Conservation (phyloP, 192 early-diverging fungal species). For the Coemansia umbellata region DNA sequence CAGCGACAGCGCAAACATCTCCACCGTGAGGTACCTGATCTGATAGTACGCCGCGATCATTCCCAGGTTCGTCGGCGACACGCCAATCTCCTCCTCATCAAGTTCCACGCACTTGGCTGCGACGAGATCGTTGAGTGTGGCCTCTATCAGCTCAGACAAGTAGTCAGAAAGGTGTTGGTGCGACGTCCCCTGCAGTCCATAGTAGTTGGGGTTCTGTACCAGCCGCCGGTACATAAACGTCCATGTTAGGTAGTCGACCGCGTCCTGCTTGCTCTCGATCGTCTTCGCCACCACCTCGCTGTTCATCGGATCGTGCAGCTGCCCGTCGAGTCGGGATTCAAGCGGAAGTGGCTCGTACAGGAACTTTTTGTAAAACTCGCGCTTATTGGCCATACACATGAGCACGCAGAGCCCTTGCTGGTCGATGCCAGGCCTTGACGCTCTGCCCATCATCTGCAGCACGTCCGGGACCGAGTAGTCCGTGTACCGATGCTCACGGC, state of each 20-base stretch:
- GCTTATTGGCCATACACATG: slow-evolving; percentile 93
- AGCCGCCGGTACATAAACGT: slow-evolving; percentile 96
- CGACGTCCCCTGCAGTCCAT: slow-evolving; percentile 79
- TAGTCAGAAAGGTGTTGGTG: slow-evolving; percentile 89
- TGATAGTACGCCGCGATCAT: slow-evolving; percentile 99
- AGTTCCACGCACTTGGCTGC: slow-evolving; percentile 69
- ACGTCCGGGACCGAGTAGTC: slow-evolving; percentile 96
- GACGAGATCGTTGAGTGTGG: slow-evolving; percentile 80
- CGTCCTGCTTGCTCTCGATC: slow-evolving; percentile 96
- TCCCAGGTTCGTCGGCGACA: slow-evolving; percentile 83
- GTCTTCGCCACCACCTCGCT: slow-evolving; percentile 94
- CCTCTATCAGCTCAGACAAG: slow-evolving; percentile 93
- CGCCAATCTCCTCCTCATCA: slow-evolving; percentile 37
- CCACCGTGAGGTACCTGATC: slow-evolving; percentile 90
- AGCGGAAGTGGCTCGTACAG: slow-evolving; percentile 93
- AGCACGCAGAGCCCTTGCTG: slow-evolving; percentile 76
- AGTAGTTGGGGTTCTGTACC: slow-evolving; percentile 96
- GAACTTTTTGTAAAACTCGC: slow-evolving; percentile 98
- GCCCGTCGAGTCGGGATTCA: slow-evolving; percentile 91
- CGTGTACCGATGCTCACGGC: slow-evolving; percentile 91
- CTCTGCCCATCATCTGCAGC: slow-evolving; percentile 98
- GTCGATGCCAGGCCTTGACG: slow-evolving; percentile 63
- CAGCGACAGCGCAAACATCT: slow-evolving; percentile 88
- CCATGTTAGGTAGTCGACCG: slow-evolving; percentile 99
- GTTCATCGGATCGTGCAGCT: slow-evolving; percentile 96